Conservation (phyloP, 192 early-diverging fungal species). For the Entrophospora sp. region DNA sequence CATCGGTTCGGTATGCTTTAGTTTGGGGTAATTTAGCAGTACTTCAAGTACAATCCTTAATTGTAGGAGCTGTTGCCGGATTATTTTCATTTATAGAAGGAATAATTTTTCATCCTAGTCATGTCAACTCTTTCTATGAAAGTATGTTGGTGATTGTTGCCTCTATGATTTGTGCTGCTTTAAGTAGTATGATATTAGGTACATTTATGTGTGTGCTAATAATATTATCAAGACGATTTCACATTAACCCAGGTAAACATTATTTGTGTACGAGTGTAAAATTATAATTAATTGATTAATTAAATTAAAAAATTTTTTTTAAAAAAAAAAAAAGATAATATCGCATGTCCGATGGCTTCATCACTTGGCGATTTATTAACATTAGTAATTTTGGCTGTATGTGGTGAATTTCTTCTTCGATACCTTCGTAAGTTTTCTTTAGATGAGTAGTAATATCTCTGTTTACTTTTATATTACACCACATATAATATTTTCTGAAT, state of each 20-base stretch:
- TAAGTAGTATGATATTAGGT: constrained; percentile 66
- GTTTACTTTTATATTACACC: neutral
- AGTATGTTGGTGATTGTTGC: constrained; percentile 49
- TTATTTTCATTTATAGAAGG: constrained; percentile 57
- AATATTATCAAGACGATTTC: constrained; percentile 44
- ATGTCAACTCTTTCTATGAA: constrained; percentile 33
- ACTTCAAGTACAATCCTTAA: constrained; percentile 62
- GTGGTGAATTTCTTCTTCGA: constrained; percentile 37
- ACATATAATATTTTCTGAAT: neutral
- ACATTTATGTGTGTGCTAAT: constrained; percentile 63
- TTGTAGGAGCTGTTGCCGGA: constrained; percentile 64
- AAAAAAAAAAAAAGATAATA: constrained; percentile 44
- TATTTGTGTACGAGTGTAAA: too few species aligned
- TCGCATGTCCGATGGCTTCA: constrained; percentile 69
- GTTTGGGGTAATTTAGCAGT: constrained; percentile 69
- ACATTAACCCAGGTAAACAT: constrained; percentile 64
- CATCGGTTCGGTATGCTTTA: constrained; percentile 38
- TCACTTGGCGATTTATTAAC: constrained; percentile 68
- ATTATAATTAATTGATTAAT: too few species aligned
- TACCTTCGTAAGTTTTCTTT: constrained; percentile 35
- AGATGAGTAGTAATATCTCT: neutral
- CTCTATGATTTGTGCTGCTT: constrained; percentile 57
- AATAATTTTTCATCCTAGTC: constrained; percentile 38
- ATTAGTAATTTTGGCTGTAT: constrained; percentile 50
- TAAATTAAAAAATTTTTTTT: neutral